These are phyloP conservation scores for Aspergillus sergii DNA, from an alignment of 2,329 filamentous ascomycete genomes.

Conservation along the genomic window DNA sequence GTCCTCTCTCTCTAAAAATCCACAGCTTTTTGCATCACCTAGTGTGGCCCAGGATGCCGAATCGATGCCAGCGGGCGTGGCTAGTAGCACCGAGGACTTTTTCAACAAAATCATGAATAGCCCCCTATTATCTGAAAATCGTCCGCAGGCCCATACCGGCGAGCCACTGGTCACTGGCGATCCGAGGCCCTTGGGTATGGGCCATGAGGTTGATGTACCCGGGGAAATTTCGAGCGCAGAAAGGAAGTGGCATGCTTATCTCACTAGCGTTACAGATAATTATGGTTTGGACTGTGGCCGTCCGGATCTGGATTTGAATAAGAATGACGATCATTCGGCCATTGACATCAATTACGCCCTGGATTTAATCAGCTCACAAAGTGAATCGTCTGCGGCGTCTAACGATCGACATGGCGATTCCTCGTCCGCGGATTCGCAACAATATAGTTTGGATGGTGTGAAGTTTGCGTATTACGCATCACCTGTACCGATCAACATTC, in stretches of 20 bases:
- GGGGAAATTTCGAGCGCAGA: slow-evolving; percentile 23
- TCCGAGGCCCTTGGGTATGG: background rate
- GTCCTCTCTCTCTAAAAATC: slow-evolving; percentile 14
- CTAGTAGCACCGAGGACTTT: slow-evolving; percentile 15
- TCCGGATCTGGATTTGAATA: slow-evolving; percentile 68
- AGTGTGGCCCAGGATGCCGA: slow-evolving; percentile 2
- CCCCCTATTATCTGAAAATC: slow-evolving; percentile 1
- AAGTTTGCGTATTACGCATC: slow-evolving; percentile 70
- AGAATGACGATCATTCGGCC: slow-evolving; percentile 70
- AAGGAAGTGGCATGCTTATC: slow-evolving; percentile 35
- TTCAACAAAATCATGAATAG: slow-evolving; percentile 16
- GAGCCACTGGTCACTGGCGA: background rate
- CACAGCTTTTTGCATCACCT: slow-evolving; percentile 9
- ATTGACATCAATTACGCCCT: slow-evolving; percentile 55
- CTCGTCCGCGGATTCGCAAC: background rate
- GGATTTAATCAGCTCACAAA: slow-evolving; percentile 29
- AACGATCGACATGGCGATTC: background rate
- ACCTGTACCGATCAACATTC: slow-evolving; percentile 67
- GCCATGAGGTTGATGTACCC: slow-evolving; percentile 32
- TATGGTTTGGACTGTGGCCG: slow-evolving; percentile 74
- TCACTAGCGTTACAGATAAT: slow-evolving; percentile 39
- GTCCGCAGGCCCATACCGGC: background rate
- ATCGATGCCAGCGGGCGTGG: background rate
- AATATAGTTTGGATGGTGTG: slow-evolving; percentile 52
- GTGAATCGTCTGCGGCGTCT: slow-evolving; percentile 9